Conservation (phyloP, 257 asterid species). For the Scutellaria barbata region DNA sequence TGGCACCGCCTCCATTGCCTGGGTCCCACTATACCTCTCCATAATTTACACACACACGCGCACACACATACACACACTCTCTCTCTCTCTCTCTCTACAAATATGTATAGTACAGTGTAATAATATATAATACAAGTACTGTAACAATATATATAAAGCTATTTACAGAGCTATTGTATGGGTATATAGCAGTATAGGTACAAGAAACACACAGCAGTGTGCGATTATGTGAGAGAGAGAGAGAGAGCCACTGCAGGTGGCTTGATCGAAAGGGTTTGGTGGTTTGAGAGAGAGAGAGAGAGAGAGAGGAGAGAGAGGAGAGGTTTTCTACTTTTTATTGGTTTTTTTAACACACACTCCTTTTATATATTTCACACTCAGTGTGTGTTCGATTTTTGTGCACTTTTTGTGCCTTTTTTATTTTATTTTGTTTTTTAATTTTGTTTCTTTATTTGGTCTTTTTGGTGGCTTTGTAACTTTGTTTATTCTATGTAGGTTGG, state of each 20-base stretch:
- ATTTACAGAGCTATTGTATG: constrained; percentile 34
- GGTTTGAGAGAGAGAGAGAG: constrained; percentile 42
- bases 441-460: constrained; percentile 28
- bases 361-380: constrained; percentile 45
- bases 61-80: not conserved
- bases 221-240: constrained; percentile 32
- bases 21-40: constrained; percentile 67
- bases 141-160: constrained; percentile 8
- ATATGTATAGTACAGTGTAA: constrained; percentile 32
- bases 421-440: not conserved
- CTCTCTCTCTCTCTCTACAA: constrained; percentile 34
- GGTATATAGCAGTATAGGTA: constrained; percentile 1
- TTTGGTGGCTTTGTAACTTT: constrained; percentile 19
- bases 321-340: constrained; percentile 38
- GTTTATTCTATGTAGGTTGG: constrained; percentile 26
- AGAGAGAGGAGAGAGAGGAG: constrained; percentile 34
- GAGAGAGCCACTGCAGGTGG: constrained; percentile 22
- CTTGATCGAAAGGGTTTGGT: constrained; percentile 52
- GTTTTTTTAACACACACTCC: constrained; percentile 37
- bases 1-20: constrained; percentile 56
- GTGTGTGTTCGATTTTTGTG: constrained; percentile 39
- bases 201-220: constrained; percentile 35
- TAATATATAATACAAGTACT: constrained; percentile 23
- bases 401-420: constrained; percentile 43
- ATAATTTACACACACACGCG: constrained; percentile 35